A percentile compares a stretch with the other conserved stretches of the same genome.
Evolutionary conservation across 176 grass and related monocot species (phyloP).

Genomic region (Puya raimondii): DNA sequence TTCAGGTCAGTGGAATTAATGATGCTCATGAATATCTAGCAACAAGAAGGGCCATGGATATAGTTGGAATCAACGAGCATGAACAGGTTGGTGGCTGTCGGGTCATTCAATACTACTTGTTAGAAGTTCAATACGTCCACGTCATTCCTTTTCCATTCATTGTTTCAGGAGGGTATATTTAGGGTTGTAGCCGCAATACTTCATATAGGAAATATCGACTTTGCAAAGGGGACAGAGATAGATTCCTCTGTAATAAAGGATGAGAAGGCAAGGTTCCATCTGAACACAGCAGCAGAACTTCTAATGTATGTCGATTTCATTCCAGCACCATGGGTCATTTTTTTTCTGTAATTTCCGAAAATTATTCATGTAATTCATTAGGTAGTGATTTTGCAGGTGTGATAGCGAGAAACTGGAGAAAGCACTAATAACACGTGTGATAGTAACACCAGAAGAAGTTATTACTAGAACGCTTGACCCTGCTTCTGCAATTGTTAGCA

Average conservation of each 20-base stretch:
- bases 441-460: conserved; percentile 98
- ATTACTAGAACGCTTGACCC: conserved; percentile 98
- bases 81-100: conserved; percentile 53
- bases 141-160: conserved; percentile 18
- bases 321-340: conserved; percentile 1
- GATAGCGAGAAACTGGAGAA: conserved; percentile 76
- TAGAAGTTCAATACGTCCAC: conserved; percentile 4
- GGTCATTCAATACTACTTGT: conserved; percentile 25
- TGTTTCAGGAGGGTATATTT: conserved; percentile 84
- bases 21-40: conserved; percentile 96
- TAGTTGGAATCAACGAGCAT: conserved; percentile 96
- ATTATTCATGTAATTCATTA: not conserved
- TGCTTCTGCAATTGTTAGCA: conserved; percentile 81
- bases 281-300: conserved; percentile 74
- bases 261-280: conserved; percentile 89
- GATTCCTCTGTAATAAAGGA: conserved; percentile 95
- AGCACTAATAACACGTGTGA: conserved; percentile 85
- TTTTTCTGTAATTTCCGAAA: conserved; percentile 7
- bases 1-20: conserved; percentile 91
- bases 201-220: conserved; percentile 94
- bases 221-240: conserved; percentile 70
- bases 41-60: conserved; percentile 97
- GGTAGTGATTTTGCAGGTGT: conserved; percentile 64
- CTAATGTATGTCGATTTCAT: conserved; percentile 52
- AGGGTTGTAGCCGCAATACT: conserved; percentile 93